Base-by-base conservation (phyloP, 2,329 filamentous ascomycete species). In the Coniella lustricola region DNA sequence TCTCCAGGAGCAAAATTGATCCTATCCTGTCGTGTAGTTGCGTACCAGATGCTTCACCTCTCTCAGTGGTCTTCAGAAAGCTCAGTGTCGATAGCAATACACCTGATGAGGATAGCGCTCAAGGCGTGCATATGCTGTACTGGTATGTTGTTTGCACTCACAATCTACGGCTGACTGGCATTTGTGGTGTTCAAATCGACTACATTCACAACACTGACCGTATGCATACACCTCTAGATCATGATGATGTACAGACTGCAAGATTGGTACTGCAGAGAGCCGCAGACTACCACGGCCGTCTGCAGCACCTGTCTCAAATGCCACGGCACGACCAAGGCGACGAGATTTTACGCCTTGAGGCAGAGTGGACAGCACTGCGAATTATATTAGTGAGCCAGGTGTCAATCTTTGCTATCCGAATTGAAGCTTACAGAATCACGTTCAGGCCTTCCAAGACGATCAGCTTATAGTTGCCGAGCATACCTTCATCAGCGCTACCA, bases 381-480 rank as follows among this genome's bases (percentile, higher is more conserved):
- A 81, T 81, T 33, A 73, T 76, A 29, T 63, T 93, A 64, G 88
- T 89, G 66, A 63, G 73, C 18, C 8, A n/a, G 17, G 3, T 32
- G 31, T 21, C 4, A 36, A 20, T 1, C 43, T 17, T 29, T 55
- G 17, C 49, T 57, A 22, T 54, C 47, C 25, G 16, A 9, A 7
- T 3, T n/a, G 29, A 8, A 31, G 35, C 51, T 57, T 33, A 57
- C 39, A 0, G 9, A 14, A 35, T 31, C 29, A 29, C 25, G 5
- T 29, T 31, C 43, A 91, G 87, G 77, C 83, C 25, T 95, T 84
- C 82, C 81, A 82, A 57, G 82, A 90, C 59, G 73, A 79, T 35
- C 78, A 84, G 35, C 71, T 85, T 13, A 85, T 91, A 49, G 76
- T 90, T 41, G 87, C 87, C 22, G 87, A 95, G 47, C 81, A 88